Percentiles rank a stretch among this genome's conserved stretches.
Conservation (phyloP, 495 filamentous ascomycete species). For the Neohortaea acidophila region DNA sequence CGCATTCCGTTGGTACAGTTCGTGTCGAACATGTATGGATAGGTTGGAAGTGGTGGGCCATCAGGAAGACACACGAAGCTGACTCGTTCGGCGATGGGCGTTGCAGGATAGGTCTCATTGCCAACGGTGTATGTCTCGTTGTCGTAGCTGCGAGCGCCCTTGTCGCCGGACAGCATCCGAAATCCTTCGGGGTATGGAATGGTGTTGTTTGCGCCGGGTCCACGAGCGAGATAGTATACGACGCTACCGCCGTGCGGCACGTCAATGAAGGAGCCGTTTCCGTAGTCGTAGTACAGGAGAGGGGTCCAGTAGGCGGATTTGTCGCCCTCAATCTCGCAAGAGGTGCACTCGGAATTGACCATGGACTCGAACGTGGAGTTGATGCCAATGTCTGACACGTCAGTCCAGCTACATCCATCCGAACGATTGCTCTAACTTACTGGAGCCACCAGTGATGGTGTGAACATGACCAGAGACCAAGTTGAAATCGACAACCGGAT, state of each 20-base stretch:
- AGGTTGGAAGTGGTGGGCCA: constrained; percentile 7
- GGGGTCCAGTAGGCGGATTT: constrained; percentile 60
- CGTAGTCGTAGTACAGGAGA: constrained; percentile 45
- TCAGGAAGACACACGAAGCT: constrained; percentile 26
- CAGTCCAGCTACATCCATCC: neutral
- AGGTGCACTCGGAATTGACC: constrained; percentile 41
- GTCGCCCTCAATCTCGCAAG: constrained; percentile 48
- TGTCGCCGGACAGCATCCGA: constrained; percentile 31
- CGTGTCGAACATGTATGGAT: constrained; percentile 14
- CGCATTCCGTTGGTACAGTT: constrained; percentile 19
- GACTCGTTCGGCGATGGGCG: constrained; percentile 27
- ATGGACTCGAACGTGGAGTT: constrained; percentile 36
- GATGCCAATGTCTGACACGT: constrained; percentile 31
- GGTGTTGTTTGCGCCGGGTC: constrained; percentile 23
- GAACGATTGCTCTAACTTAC: constrained; percentile 12
- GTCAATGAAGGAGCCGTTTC: constrained; percentile 29
- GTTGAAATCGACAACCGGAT: constrained; percentile 24
- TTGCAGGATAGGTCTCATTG: constrained; percentile 14
- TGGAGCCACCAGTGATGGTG: constrained; percentile 25
- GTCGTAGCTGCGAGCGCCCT: constrained; percentile 25
- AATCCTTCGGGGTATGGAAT: constrained; percentile 32
- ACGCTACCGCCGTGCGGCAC: constrained; percentile 29
- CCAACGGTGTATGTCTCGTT: constrained; percentile 20
- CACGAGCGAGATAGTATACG: constrained; percentile 33
- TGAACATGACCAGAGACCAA: constrained; percentile 23